Base-by-base conservation (phyloP, 2,329 filamentous ascomycete species). In the Fusarium anguioides region DNA sequence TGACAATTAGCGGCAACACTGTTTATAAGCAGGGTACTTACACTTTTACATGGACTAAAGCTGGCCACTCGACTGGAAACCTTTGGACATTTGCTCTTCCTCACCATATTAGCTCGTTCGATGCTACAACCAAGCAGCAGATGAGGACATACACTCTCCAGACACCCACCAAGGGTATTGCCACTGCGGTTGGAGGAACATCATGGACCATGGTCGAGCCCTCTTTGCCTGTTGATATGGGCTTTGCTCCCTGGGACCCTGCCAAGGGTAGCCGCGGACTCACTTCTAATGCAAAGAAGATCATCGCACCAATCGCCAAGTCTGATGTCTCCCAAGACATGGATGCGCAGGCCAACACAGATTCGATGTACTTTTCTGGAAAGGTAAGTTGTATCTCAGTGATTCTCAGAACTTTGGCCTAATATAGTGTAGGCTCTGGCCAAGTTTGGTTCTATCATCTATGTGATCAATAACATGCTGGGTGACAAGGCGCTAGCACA, bases 281-380 rank as follows among this genome's bases (percentile, higher is more conserved):
- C 73, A 83, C 83, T 10, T 73, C 80, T 3, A 79, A 81, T n/a
- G 86, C 88, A 2, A 87, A 89, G 68, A 75, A 82, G 4, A 80
- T 82, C 4, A 90, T 96, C 55, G 80, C 81, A 33, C 81, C 84
- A 3, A 82, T 89, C 10, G 91, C 93, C 2, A 82, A 84, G n/a
- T 85, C 83, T 20, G 96, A 99, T 76, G 81, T 97, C 1, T 85
- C 87, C 1, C 90, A 96, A 77, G 85, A 94, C 75, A 92, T 97
- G 78, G 78, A 82, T n/a, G 81, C 81, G 0, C 90, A 96, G 73
- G 88, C 88, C 7, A 87, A 96, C 66, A 81, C 92, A 33, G 87
- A 95, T 75, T 97, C 93, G 35, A 94, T 97, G 88, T 98, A 98
- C 78, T 97, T 91, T 77, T 92, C 91, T 70, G 96, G 96, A 70